These are phyloP conservation scores for Nelumbo lutea DNA, from an alignment of 164 flowering plant species.

Conservation along the genomic window DNA sequence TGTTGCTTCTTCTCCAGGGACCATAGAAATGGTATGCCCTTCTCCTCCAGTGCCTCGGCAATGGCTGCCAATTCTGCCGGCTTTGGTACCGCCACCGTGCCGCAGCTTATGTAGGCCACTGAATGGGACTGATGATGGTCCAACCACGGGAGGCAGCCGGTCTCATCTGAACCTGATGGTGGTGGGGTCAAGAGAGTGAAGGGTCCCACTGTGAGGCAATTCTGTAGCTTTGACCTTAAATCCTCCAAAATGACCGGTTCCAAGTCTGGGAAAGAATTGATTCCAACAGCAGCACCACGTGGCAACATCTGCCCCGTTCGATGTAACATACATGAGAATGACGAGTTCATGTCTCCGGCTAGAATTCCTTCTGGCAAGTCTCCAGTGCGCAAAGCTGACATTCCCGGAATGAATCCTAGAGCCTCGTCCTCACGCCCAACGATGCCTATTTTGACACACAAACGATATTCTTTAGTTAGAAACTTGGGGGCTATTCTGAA, in stretches of 20 bases:
- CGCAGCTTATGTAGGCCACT: constrained; percentile 58
- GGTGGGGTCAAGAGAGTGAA: constrained; percentile 22
- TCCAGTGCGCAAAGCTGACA: constrained; percentile 14
- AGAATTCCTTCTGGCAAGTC: constrained; percentile 50
- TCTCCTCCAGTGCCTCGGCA: constrained; percentile 29
- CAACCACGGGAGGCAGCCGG: constrained; percentile 46
- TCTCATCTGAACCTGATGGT: constrained; percentile 12
- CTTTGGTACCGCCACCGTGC: constrained; percentile 25
- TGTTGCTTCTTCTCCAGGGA: constrained; percentile 14
- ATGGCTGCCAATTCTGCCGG: constrained; percentile 22
- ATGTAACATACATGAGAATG: constrained; percentile 31
- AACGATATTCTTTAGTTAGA: too few relatives aligned
- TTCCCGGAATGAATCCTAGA: constrained; percentile 23
- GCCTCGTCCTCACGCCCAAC: constrained; percentile 11
- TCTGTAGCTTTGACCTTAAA: constrained; percentile 25
- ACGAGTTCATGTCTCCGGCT: constrained; percentile 26
- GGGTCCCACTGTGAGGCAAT: constrained; percentile 43
- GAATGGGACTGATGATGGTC: constrained; percentile 27
- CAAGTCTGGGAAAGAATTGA: constrained; percentile 47
- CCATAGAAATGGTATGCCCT: constrained; percentile 25
- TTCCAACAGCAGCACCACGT: constrained; percentile 28
- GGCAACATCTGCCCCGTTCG: constrained; percentile 32
- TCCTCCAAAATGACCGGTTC: constrained; percentile 24
- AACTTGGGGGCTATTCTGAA: too few relatives aligned
- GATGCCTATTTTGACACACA: background rate